Conservation (phyloP, 2,329 filamentous ascomycete genomes). For the Aspergillus novoparasiticus region DNA sequence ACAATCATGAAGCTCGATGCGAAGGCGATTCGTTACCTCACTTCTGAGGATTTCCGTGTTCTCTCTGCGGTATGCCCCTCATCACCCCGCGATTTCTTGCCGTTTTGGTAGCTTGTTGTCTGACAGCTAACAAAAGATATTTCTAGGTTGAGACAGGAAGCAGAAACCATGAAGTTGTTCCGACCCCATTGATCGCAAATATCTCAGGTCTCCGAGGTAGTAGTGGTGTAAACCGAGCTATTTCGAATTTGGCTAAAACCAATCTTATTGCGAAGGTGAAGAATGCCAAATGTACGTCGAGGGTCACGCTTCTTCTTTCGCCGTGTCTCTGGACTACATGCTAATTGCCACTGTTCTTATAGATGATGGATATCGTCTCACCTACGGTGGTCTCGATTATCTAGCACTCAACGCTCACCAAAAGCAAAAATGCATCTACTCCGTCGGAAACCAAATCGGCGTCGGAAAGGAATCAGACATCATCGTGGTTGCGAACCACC, state of each 20-base stretch:
- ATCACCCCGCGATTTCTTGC: conserved; percentile 22
- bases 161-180: conserved; percentile 96
- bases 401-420: conserved; percentile 91
- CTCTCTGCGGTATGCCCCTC: conserved; percentile 74
- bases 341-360: conserved; percentile 5
- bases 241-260: conserved; percentile 88
- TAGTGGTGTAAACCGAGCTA: conserved; percentile 79
- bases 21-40: conserved; percentile 88
- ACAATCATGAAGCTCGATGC: conserved; percentile 88
- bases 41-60: conserved; percentile 91
- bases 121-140: conserved; percentile 40
- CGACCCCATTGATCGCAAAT: conserved; percentile 83
- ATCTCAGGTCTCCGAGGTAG: conserved; percentile 77
- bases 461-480: conserved; percentile 99
- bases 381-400: conserved; percentile 96
- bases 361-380: conserved; percentile 93
- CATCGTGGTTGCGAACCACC: conserved; percentile 82
- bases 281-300: conserved; percentile 75
- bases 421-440: conserved; percentile 78
- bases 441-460: conserved; percentile 89
- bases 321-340: conserved; percentile 6
- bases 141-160: conserved; percentile 85
- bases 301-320: neutral
- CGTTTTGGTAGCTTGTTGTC: conserved; percentile 23
- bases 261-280: conserved; percentile 90